Conservation (phyloP, 2,329 filamentous ascomycete genomes). For the Fusarium sp. region DNA sequence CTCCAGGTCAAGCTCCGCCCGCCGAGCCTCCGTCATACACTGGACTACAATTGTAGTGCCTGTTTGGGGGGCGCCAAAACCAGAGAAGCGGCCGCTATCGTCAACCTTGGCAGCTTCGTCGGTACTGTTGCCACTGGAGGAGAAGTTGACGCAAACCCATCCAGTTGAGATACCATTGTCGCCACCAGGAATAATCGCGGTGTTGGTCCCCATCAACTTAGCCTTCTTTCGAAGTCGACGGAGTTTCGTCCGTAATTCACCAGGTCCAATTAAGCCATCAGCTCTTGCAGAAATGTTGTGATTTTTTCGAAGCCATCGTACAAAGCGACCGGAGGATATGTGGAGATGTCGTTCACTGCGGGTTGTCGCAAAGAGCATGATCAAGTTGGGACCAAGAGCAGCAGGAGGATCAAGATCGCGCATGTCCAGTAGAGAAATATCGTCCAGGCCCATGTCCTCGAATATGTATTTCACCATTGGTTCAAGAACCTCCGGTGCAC, state of each 20-base stretch:
- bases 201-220: slow-evolving; percentile 79
- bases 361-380: slow-evolving; percentile 94
- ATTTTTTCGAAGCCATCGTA: slow-evolving; percentile 82
- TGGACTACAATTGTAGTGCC: slow-evolving; percentile 68
- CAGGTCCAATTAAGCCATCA: slow-evolving; percentile 88
- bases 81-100: slow-evolving; percentile 71
- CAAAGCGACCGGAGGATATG: slow-evolving; percentile 88
- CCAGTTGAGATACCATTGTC: slow-evolving; percentile 93
- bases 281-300: slow-evolving; percentile 81
- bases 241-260: slow-evolving; percentile 90
- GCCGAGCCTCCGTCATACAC: slow-evolving; percentile 65
- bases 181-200: slow-evolving; percentile 69
- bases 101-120: slow-evolving; percentile 58
- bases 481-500: slow-evolving; percentile 76
- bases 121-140: slow-evolving; percentile 70
- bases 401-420: slow-evolving; percentile 86
- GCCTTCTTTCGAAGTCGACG: slow-evolving; percentile 83
- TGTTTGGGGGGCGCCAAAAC: slow-evolving; percentile 72
- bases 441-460: slow-evolving; percentile 86
- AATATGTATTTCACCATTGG: slow-evolving; percentile 82
- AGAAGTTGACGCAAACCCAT: slow-evolving; percentile 95
- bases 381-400: slow-evolving; percentile 85
- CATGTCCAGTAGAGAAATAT: slow-evolving; percentile 83
- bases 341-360: slow-evolving; percentile 94
- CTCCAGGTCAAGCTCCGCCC: slow-evolving; percentile 65